Conservation (phyloP, 176 grass and related monocot species). For the Bolboschoenus planiculmis region DNA sequence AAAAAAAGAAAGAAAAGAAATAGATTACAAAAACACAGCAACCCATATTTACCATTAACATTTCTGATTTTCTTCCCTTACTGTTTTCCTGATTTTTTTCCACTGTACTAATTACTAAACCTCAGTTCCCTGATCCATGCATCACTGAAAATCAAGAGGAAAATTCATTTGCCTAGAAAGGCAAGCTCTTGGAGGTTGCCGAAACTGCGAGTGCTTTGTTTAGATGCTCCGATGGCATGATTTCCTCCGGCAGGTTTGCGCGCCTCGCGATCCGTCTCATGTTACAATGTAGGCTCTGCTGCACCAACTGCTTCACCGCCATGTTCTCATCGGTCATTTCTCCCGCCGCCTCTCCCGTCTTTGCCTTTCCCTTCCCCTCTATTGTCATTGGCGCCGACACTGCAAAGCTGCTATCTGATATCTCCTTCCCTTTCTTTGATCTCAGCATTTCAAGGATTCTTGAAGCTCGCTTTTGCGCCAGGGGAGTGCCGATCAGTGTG, state of each 20-base stretch:
- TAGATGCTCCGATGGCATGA: conserved; percentile 39
- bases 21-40: background rate
- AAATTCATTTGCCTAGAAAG: conserved; percentile 42
- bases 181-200: conserved; percentile 90
- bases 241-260: conserved; percentile 62
- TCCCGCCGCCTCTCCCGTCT: conserved; percentile 6
- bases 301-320: conserved; percentile 79
- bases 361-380: background rate
- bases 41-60: conserved; percentile 15
- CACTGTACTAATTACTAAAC: background rate
- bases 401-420: conserved; percentile 29
- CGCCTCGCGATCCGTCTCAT: conserved; percentile 73
- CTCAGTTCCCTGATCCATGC: background rate
- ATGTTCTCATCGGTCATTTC: conserved; percentile 72
- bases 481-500: conserved; percentile 64
- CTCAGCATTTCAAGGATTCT: conserved; percentile 70
- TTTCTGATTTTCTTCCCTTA: background rate
- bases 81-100: background rate
- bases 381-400: conserved; percentile 61
- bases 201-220: conserved; percentile 46
- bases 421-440: conserved; percentile 69
- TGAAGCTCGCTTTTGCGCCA: conserved; percentile 90
- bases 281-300: conserved; percentile 92
- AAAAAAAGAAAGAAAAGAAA: background rate
- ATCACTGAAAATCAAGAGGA: background rate